Conservation (phyloP, 208 protist genomes). For the Acanthamoeba divionensis region DNA sequence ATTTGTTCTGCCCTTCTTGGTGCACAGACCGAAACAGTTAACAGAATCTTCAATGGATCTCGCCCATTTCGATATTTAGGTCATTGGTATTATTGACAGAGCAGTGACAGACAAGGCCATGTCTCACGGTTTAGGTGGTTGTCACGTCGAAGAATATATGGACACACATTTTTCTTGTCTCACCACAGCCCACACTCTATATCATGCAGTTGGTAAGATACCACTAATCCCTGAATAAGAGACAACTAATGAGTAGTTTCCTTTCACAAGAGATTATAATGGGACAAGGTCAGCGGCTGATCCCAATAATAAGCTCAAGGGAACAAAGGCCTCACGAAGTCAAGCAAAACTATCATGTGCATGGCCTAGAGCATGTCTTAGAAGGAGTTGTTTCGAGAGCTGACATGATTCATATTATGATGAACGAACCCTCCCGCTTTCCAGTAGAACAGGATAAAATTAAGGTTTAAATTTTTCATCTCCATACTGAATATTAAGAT, state of each 20-base stretch:
- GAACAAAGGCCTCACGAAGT: too few species aligned
- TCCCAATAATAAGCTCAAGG: conserved; percentile 26
- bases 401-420: neutral
- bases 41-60: neutral
- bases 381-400: conserved; percentile 24
- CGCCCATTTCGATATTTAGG: neutral
- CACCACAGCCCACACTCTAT: neutral
- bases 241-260: neutral
- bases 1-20: neutral
- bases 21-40: neutral
- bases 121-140: neutral
- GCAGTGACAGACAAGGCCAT: conserved; percentile 33
- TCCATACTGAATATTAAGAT: too few species aligned
- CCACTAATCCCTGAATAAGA: too few species aligned
- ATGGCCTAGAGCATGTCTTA: neutral
- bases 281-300: neutral
- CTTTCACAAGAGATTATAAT: neutral
- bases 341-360: too few species aligned
- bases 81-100: conserved; percentile 32
- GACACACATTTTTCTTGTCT: conserved; percentile 19
- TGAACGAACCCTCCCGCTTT: conserved; percentile 37
- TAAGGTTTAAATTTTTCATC: too few species aligned
- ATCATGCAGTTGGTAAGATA: neutral
- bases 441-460: too few species aligned
- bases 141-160: conserved; percentile 43